Evolutionary conservation across 2,329 filamentous ascomycete species (phyloP), one percentile per base, ranked within the genome.

Genomic region (Pseudopithomyces chartarum): DNA sequence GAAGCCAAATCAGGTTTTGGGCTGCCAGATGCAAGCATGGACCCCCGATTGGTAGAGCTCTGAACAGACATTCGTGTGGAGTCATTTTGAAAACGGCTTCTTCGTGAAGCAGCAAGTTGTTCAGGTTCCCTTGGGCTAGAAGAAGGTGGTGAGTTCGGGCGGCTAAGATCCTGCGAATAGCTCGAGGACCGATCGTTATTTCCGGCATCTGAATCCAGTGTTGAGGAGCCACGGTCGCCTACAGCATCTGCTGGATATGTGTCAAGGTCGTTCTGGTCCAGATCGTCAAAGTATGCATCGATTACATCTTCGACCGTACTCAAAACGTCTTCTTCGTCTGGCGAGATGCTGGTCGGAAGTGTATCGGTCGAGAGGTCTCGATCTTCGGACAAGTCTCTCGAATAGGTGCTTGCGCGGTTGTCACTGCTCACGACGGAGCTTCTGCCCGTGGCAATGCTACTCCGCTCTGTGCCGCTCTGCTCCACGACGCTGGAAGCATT

Each of bases 361-460:
- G 65, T 69, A 40, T 72, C 69, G n/a, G 67, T 68, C 8, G 69
- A 72, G n/a, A 67, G 61, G 45, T 70, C 67, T 17, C 68, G 67
- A 34, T 71, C 64, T 64, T 62, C 66, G 46, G 71, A 70, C 17
- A 63, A 60, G 39, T 71, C 66, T 56, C 68, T 57, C 4, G 69
- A 72, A 88, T 87, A 69, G 84, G 68, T 54, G 56, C 71, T 71
- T 15, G 54, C 60, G 19, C 65, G 68, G 17, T 57, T 62, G 81
- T 95, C 78, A 78, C 82, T 89, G 17, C 48, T 51, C 23, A 51
- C 38, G 52, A 88, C 82, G 1, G 90, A 92, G 79, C 90, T 96
- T 58, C 87, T 86, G 65, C 90, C 92, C 3, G 92, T 95, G 61
- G 89, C 74, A 48, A 95, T 82, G 69, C 92, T 97, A 73, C 91